Conservation (phyloP, 1,284 basidiomycete genomes). For the Boletus mariae region DNA sequence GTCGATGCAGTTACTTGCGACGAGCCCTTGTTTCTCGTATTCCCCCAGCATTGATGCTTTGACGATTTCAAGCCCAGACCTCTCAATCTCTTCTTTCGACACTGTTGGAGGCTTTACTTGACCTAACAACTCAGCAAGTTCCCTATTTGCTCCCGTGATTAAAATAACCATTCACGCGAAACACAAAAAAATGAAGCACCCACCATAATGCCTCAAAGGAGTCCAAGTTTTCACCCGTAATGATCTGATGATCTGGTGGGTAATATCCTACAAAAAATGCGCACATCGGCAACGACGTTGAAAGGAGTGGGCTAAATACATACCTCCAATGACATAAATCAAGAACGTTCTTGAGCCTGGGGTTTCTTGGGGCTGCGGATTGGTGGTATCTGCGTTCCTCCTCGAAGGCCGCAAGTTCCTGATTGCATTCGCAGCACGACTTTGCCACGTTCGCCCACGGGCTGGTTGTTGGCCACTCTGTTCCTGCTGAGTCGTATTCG, state of each 20-base stretch:
- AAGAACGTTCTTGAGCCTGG: slow-evolving; percentile 68
- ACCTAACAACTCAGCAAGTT: slow-evolving; percentile 73
- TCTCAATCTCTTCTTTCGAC: slow-evolving; percentile 77
- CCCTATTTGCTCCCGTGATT: slow-evolving; percentile 39
- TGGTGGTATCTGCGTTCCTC: slow-evolving; percentile 24
- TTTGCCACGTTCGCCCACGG: slow-evolving; percentile 42
- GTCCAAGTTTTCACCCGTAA: slow-evolving; percentile 71
- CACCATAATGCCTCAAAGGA: slow-evolving; percentile 76
- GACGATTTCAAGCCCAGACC: slow-evolving; percentile 72
- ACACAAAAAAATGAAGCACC: slow-evolving; percentile 25
- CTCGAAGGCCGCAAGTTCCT: slow-evolving; percentile 51
- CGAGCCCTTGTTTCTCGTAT: slow-evolving; percentile 55
- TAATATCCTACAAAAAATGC: slow-evolving; percentile 62
- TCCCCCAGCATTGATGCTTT: slow-evolving; percentile 49
- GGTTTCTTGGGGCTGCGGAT: slow-evolving; percentile 29
- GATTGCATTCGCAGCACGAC: slow-evolving; percentile 54
- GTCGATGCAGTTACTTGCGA: slow-evolving; percentile 76
- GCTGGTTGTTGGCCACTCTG: slow-evolving; percentile 18
- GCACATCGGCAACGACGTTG: slow-evolving; percentile 6
- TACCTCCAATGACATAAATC: slow-evolving; percentile 79
- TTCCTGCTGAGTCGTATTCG: slow-evolving; percentile 18
- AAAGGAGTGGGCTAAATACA: slow-evolving; percentile 12
- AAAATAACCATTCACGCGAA: not conserved
- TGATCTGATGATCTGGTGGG: slow-evolving; percentile 79
- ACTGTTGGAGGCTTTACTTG: slow-evolving; percentile 78